These are phyloP conservation scores for Allomyces arbusculus DNA, from an alignment of 192 early-diverging fungal genomes.

Conservation along the genomic window DNA sequence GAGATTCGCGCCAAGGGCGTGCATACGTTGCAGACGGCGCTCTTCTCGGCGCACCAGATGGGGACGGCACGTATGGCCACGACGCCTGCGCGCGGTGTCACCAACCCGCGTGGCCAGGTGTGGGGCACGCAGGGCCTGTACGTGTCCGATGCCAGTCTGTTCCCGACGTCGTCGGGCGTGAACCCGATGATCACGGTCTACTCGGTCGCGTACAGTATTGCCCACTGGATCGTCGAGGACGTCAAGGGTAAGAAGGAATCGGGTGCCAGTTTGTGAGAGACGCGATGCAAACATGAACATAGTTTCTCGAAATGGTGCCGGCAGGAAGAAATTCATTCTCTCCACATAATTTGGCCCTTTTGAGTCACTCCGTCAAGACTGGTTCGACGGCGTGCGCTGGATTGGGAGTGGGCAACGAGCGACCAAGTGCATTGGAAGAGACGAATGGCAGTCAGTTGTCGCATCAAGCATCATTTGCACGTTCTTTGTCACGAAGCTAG, in stretches of 20 bases:
- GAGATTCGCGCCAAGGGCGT: slow-evolving; percentile 12
- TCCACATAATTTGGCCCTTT: no score
- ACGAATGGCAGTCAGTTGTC: no score
- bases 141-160: slow-evolving; percentile 47
- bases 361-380: no score
- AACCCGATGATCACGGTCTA: slow-evolving; percentile 34
- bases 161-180: slow-evolving; percentile 54
- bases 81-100: slow-evolving; percentile 25
- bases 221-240: slow-evolving; percentile 10
- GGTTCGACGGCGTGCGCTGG: no score
- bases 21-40: slow-evolving; percentile 8
- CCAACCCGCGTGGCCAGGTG: slow-evolving; percentile 45
- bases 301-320: no score
- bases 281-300: no score
- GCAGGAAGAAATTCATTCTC: no score
- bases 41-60: slow-evolving; percentile 48
- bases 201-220: slow-evolving; percentile 11
- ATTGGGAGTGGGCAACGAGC: no score
- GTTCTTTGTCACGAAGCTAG: no score
- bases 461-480: no score
- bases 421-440: no score
- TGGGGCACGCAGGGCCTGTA: slow-evolving; percentile 55
- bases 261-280: background rate
- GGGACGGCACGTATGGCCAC: slow-evolving; percentile 42
- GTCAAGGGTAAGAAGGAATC: background rate